These are phyloP conservation scores for Helicocarpus griseus DNA, from an alignment of 2,329 filamentous ascomycete genomes.

Conservation along the genomic window DNA sequence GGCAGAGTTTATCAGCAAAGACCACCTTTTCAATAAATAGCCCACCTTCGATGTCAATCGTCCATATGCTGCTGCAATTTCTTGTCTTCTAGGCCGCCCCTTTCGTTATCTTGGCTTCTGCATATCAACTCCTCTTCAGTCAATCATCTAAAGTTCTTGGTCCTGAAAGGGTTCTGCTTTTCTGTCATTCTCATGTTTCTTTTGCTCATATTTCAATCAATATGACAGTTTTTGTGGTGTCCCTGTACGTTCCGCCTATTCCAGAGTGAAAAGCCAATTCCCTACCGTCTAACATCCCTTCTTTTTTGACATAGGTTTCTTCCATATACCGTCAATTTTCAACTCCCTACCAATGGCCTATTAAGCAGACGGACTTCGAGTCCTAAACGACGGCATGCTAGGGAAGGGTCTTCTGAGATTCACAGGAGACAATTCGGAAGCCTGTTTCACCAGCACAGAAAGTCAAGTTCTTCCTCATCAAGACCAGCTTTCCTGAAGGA, in stretches of 20 bases:
- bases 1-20: neutral
- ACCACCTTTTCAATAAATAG: neutral
- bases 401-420: constrained; percentile 9
- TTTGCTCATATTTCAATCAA: constrained; percentile 12
- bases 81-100: neutral
- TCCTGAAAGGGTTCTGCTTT: too few relatives aligned
- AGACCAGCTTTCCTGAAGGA: constrained; percentile 9
- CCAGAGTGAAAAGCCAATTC: neutral
- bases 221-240: constrained; percentile 53
- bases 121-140: neutral
- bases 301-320: constrained; percentile 64
- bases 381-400: constrained; percentile 4
- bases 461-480: constrained; percentile 6
- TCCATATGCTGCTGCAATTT: neutral
- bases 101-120: neutral
- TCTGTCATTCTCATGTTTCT: too few relatives aligned
- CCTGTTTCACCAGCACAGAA: constrained; percentile 24
- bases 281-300: constrained; percentile 33
- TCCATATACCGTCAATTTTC: constrained; percentile 86
- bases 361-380: constrained; percentile 6
- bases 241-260: constrained; percentile 40
- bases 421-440: constrained; percentile 24
- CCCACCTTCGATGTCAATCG: neutral
- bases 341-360: constrained; percentile 36
- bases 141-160: neutral